Conservation (phyloP, 1,139 yeast species). For the Saccharomyces hybrid region DNA sequence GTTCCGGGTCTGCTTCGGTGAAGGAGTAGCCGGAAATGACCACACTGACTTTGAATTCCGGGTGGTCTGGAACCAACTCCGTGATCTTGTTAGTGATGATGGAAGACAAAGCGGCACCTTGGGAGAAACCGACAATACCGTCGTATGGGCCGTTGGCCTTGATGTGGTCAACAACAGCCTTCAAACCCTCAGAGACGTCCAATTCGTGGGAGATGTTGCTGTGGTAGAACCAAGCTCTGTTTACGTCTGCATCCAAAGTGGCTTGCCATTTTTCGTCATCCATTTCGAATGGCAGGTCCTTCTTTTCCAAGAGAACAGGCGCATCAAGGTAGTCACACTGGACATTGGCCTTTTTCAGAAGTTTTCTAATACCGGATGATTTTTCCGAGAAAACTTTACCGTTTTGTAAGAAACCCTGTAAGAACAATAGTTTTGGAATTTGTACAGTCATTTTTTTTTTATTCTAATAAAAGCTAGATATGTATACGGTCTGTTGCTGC, state of each 20-base stretch:
- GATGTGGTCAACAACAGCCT: constrained; percentile 47
- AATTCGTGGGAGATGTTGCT: constrained; percentile 39
- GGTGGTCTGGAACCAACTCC: constrained; percentile 36
- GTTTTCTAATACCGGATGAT: constrained; percentile 69
- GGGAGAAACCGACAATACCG: constrained; percentile 86
- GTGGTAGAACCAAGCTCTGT: constrained; percentile 52
- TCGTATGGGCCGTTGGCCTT: constrained; percentile 74
- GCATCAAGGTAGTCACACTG: constrained; percentile 75
- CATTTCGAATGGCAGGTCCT: constrained; percentile 61
- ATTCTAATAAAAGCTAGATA: no score
- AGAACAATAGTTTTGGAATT: constrained; percentile 38
- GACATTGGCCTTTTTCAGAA: constrained; percentile 55
- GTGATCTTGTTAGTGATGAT: constrained; percentile 42
- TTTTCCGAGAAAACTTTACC: constrained; percentile 70
- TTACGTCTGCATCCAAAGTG: constrained; percentile 41
- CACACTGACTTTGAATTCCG: constrained; percentile 42
- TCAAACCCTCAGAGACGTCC: constrained; percentile 38
- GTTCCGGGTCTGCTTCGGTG: constrained; percentile 36
- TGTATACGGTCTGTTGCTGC: neutral
- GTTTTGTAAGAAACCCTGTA: constrained; percentile 60
- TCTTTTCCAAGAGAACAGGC: constrained; percentile 54
- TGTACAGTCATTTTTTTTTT: constrained; percentile 9
- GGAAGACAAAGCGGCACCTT: constrained; percentile 83
- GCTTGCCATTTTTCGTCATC: constrained; percentile 39
- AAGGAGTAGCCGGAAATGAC: constrained; percentile 51